Base-by-base conservation (phyloP, 2,329 filamentous ascomycete genomes). In the Fusarium sp. region DNA sequence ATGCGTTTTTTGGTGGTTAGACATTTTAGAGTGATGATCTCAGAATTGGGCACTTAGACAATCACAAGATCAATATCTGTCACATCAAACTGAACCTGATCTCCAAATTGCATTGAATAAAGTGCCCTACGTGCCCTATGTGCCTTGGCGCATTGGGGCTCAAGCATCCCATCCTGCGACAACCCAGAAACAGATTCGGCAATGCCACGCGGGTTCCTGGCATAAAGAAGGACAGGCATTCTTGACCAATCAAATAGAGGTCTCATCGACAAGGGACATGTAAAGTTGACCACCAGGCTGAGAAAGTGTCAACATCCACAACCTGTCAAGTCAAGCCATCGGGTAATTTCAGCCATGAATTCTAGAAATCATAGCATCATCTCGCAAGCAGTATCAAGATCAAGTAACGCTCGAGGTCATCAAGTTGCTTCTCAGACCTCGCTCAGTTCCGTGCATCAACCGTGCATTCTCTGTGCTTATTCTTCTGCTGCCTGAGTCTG, bases 171-270 rank as follows among this genome's bases (percentile, higher is more conserved):
- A 23, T 61, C 57, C 68, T 70, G 63, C 67, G 67, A 70, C 67
- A 56, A 23, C 55, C 67, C 53, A 63, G 62, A 63, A 71, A 68
- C 62, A 46, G 62, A 63, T 34, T 57, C 43, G 46, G 53, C 55
- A 50, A 25, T 58, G 62, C 66, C 40, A 70, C 57, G 49, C 32
- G 67, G 67, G 67, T 70, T 70, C 67, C 67, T 70, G 67, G 48
- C 67, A 70, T 68, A 55, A 54, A 50, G 27, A n/a, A 21, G 20
- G 23, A 41, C 48, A 40, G 32, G 67, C 58, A 60, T 55, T 30
- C 11, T 32, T 18, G 7, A 12, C 66, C 32, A 63, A 63, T 56
- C 62, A 69, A n/a, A 37, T 12, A n/a, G 34, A 37, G 18, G 10
- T n/a, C 10, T 11, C 18, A 48, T 45, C 16, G 9, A 14, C 13